Evolutionary conservation across 345 rosid genomes (phyloP).

Genomic region (Gossypium stocksii): DNA sequence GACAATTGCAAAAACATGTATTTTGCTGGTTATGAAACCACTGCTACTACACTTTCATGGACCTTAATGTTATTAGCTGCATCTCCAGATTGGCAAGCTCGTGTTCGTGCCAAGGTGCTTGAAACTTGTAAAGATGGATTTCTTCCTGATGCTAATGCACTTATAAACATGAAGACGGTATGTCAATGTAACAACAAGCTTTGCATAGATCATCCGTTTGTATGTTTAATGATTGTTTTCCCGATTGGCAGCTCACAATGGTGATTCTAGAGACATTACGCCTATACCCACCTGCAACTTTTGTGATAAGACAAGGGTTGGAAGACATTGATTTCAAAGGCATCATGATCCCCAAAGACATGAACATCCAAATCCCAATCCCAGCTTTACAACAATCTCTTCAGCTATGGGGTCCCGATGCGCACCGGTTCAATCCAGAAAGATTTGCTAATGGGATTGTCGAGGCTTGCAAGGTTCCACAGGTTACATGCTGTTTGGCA

Average conservation of each 20-base stretch:
- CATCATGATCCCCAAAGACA: constrained; percentile 31
- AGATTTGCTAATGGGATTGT: constrained; percentile 38
- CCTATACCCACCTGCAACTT: constrained; percentile 31
- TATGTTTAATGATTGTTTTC: background rate
- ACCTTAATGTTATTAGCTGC: constrained; percentile 31
- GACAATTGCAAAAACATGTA: constrained; percentile 52
- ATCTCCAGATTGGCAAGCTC: constrained; percentile 46
- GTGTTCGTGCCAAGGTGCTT: constrained; percentile 36
- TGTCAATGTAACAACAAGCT: background rate
- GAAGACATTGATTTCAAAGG: constrained; percentile 34
- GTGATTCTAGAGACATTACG: constrained; percentile 35
- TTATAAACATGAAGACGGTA: constrained; percentile 29
- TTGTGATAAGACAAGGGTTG: constrained; percentile 18
- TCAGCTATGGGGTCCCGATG: constrained; percentile 42
- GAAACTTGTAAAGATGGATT: constrained; percentile 8
- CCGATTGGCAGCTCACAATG: constrained; percentile 28
- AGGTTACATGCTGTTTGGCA: constrained; percentile 40
- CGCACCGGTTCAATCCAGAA: constrained; percentile 30
- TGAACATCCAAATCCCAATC: constrained; percentile 29
- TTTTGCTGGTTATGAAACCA: constrained; percentile 49
- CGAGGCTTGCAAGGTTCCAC: constrained; percentile 36
- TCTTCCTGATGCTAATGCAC: constrained; percentile 21
- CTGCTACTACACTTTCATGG: constrained; percentile 38
- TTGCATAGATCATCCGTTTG: background rate
- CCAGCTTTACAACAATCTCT: constrained; percentile 27